Evolutionary conservation across 805 yeast species (phyloP).

Genomic region (Diddensiella caesifluorescens): DNA sequence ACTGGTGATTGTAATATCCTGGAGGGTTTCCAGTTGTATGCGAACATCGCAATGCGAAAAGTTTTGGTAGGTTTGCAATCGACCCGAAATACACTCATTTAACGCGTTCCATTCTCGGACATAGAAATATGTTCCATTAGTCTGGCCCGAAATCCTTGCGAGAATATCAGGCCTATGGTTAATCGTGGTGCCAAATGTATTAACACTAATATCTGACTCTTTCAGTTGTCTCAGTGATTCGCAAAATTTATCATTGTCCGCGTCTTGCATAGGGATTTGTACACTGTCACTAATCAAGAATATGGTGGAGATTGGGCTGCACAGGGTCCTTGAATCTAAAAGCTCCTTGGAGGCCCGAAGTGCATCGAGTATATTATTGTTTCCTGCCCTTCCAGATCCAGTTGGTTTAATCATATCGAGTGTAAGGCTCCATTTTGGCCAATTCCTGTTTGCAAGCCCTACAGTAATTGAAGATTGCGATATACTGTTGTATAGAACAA

Average conservation of each 20-base stretch:
- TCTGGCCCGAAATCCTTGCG: slow-evolving; percentile 10
- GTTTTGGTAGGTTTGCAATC: slow-evolving; percentile 15
- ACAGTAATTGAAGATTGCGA: not conserved
- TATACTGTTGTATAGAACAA: slow-evolving; percentile 11
- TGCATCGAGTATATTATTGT: slow-evolving; percentile 12
- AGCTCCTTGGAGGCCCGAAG: slow-evolving; percentile 3
- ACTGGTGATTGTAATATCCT: slow-evolving; percentile 13
- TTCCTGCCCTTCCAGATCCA: not conserved
- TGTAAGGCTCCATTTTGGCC: slow-evolving; percentile 10
- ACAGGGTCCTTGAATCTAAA: slow-evolving; percentile 1
- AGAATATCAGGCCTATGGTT: slow-evolving; percentile 20
- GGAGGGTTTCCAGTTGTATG: slow-evolving; percentile 13
- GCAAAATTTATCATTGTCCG: not conserved
- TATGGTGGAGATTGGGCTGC: slow-evolving; percentile 6
- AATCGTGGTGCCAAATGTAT: slow-evolving; percentile 24
- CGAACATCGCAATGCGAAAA: slow-evolving; percentile 16
- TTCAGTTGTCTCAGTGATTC: not conserved
- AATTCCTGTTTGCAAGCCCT: slow-evolving; percentile 8
- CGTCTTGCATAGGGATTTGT: not conserved
- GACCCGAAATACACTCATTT: slow-evolving; percentile 15
- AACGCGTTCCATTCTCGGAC: slow-evolving; percentile 20
- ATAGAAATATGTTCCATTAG: slow-evolving; percentile 23
- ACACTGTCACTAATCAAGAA: slow-evolving; percentile 8
- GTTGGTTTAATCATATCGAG: slow-evolving; percentile 6
- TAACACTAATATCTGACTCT: slow-evolving; percentile 11